Conservation (phyloP, 2,329 filamentous ascomycete genomes). For the Cladorrhinum sp. region DNA sequence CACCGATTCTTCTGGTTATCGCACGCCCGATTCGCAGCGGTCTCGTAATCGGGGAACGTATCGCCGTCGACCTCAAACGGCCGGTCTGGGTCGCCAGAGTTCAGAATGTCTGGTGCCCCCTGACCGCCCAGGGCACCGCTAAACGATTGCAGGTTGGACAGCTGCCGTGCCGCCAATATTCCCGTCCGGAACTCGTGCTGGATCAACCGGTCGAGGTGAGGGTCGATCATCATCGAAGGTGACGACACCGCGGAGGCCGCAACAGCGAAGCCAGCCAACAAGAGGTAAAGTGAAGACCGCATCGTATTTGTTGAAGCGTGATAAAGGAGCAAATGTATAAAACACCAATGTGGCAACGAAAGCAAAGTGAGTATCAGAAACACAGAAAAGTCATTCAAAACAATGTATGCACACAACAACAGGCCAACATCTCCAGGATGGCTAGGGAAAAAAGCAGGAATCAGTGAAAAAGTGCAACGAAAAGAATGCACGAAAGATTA, state of each 20-base stretch:
- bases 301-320: not conserved
- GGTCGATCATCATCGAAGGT: slow-evolving; percentile 16
- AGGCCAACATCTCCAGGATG: not conserved
- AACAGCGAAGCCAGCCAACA: slow-evolving; percentile 11
- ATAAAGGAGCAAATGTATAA: not conserved
- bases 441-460: not conserved
- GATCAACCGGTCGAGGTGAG: slow-evolving; percentile 29
- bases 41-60: slow-evolving; percentile 43
- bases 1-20: slow-evolving; percentile 50
- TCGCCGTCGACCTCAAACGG: slow-evolving; percentile 44
- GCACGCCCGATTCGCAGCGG: slow-evolving; percentile 44
- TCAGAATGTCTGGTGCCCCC: slow-evolving; percentile 37
- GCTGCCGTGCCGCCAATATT: slow-evolving; percentile 34
- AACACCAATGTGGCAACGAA: not conserved
- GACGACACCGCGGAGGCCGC: slow-evolving; percentile 7
- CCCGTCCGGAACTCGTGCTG: slow-evolving; percentile 38
- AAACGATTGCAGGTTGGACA: slow-evolving; percentile 43
- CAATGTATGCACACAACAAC: not conserved
- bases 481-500: not conserved
- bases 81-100: slow-evolving; percentile 38
- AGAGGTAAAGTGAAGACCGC: not conserved
- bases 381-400: not conserved
- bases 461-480: not conserved
- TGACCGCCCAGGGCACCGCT: slow-evolving; percentile 39
- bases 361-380: no score